Evolutionary conservation across 2,329 filamentous ascomycete species (phyloP), one percentile per base, ranked within the genome.

Genomic region (Hypomyces perniciosus): DNA sequence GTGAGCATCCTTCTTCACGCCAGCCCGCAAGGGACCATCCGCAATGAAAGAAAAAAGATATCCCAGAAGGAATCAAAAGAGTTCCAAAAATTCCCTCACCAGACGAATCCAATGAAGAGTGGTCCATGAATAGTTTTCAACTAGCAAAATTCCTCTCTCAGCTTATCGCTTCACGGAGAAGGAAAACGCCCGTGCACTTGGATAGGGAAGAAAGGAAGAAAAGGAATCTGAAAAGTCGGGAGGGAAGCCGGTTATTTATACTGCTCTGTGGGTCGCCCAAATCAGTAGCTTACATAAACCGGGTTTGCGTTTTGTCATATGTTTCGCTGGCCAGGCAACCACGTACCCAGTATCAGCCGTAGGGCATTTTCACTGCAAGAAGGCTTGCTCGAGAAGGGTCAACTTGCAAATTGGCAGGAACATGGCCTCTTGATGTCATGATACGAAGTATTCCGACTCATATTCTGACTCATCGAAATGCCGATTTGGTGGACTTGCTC

Each of bases 131-230:
- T 86, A 88, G 84, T 87, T 88, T 87, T 87, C 84, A 88, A 88
- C 84, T 86, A 87, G 84, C 84, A 87, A 87, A 86, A 85, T 84
- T 86, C 84, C 81, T 87, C 84, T 87, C 83, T 85, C 83, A 70
- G 69, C 69, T 70, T 79, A 83, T 82, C 79, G 81, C 82, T 81
- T 86, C 69, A 71, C 67, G 68, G 69, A 71, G 68, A 71, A 71
- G 68, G 69, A 71, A 71, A 83, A 84, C 78, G 83, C 84, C 84
- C 83, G 71, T 82, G 81, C 82, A 84, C 80, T 76, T 62, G 73
- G 76, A 79, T 79, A 70, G 66, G 61, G 72, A 71, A 56, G 67
- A 71, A 76, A 75, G 70, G 61, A 65, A 68, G 33, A 67, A 70
- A 70, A 67, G 57, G 64, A 61, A 30, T 26, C 9, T 52, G 54